Percentiles rank a stretch among this genome's conserved stretches.
Evolutionary conservation across 768 basidiomycete species (phyloP).

Genomic region (Cystobasidium onofrii): DNA sequence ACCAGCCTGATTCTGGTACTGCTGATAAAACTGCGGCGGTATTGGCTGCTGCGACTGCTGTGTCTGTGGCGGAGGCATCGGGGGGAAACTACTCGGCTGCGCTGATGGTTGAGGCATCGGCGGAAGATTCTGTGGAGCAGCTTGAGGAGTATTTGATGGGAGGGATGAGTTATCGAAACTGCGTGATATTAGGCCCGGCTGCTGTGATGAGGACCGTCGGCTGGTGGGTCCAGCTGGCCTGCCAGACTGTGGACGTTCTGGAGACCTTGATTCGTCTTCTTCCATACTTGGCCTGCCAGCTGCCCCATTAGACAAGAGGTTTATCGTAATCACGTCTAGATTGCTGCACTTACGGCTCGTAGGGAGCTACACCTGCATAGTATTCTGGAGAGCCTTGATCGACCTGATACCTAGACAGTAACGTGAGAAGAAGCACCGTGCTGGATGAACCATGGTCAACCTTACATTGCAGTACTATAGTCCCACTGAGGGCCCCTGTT

Average conservation of each 20-base stretch:
- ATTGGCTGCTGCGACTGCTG: not conserved
- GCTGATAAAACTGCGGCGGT: not conserved
- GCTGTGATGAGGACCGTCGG: not conserved
- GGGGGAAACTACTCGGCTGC: not conserved
- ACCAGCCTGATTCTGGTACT: conserved; percentile 5
- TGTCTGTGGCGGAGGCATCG: not conserved
- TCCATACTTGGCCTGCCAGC: not conserved
- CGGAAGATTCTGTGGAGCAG: not conserved
- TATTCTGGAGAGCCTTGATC: conserved; percentile 22
- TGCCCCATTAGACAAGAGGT: not conserved
- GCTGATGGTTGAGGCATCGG: not conserved
- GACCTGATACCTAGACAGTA: conserved; percentile 29
- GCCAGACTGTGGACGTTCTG: not conserved
- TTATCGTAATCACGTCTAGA: too few species aligned
- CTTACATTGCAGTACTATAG: conserved; percentile 26
- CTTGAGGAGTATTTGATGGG: not conserved
- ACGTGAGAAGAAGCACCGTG: too few species aligned
- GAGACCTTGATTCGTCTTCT: not conserved
- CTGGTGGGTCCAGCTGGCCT: not conserved
- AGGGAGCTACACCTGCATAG: conserved; percentile 17
- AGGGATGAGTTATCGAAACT: not conserved
- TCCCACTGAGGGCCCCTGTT: conserved; percentile 31
- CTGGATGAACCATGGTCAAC: too few species aligned
- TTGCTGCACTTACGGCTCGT: not conserved
- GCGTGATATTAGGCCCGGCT: not conserved